These are phyloP conservation scores for Arthrobotrys pseudoclavata DNA, from an alignment of 2,329 filamentous ascomycete species.

Conservation along the genomic window DNA sequence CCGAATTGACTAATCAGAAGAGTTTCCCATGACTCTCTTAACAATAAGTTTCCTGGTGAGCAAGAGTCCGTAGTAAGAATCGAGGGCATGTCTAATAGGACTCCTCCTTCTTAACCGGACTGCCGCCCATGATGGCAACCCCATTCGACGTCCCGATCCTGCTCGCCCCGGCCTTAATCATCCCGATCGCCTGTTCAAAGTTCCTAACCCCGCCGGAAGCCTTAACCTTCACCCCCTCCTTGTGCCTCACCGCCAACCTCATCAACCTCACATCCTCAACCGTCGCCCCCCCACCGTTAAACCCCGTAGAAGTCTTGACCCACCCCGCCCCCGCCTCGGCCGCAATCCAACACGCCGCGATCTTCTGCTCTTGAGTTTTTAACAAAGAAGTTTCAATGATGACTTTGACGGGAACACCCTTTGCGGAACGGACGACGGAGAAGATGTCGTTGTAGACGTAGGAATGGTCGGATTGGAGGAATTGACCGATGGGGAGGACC, in stretches of 20 bases:
- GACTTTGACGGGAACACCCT: slow-evolving; percentile 62
- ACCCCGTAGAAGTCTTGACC: slow-evolving; percentile 64
- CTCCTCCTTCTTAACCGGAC: background rate
- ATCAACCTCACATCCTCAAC: slow-evolving; percentile 63
- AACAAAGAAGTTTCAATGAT: slow-evolving; percentile 64
- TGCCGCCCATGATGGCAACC: slow-evolving; percentile 54
- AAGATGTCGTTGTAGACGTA: slow-evolving; percentile 61
- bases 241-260: slow-evolving; percentile 61
- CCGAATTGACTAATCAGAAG: background rate
- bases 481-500: slow-evolving; percentile 62
- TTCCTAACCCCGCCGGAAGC: slow-evolving; percentile 62
- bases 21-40: background rate
- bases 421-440: slow-evolving; percentile 60
- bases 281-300: slow-evolving; percentile 63
- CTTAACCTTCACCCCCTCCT: slow-evolving; percentile 62
- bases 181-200: slow-evolving; percentile 60
- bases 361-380: slow-evolving; percentile 61
- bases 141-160: slow-evolving; percentile 63
- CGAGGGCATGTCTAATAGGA: background rate
- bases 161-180: slow-evolving; percentile 63
- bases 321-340: slow-evolving; percentile 63
- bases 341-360: slow-evolving; percentile 62
- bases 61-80: background rate
- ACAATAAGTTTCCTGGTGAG: background rate
- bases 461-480: slow-evolving; percentile 61